Percentiles rank a stretch among this genome's conserved stretches.
These are phyloP conservation scores for Zea mays DNA, from an alignment of 176 grass and related monocot genomes.

Conservation along the genomic window Zm-B73-REFERENCE-NAM-5.0 NC_050098.1:194529001-194529500, in stretches of 20 bases:
- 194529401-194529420: constrained; percentile 46
- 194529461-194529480: background rate
- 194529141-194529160: background rate
- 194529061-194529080: constrained; percentile 3
- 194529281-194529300: background rate
- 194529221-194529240: constrained; percentile 22
- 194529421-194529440: background rate
- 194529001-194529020: background rate
- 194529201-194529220: background rate
- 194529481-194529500: background rate
- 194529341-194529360: background rate
- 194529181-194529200: background rate
- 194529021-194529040: background rate
- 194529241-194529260: constrained; percentile 11
- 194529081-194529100: background rate
- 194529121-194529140: background rate
- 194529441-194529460: background rate
- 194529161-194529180: background rate
- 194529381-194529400: constrained; percentile 72
- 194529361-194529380: constrained; percentile 88
- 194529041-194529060: background rate
- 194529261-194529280: background rate
- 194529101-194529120: background rate
- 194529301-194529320: background rate
- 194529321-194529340: background rate